Conservation (phyloP, 371 early-diverging fungal genomes). For the Nosema muscidifuracis region DNA sequence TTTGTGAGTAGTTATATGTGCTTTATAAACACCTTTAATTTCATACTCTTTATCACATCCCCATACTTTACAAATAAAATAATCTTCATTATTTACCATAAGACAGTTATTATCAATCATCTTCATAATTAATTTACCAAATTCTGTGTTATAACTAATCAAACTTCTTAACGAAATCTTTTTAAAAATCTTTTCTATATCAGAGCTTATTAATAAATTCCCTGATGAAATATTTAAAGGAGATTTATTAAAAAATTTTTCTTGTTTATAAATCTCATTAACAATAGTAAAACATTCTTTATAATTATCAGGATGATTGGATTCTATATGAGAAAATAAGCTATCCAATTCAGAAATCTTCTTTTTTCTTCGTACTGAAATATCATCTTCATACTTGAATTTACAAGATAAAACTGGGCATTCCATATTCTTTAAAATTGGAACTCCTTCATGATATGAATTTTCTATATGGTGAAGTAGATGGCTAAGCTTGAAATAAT, state of each 20-base stretch:
- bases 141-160: background rate
- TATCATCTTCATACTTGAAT: background rate
- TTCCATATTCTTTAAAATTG: slow-evolving; percentile 59
- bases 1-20: background rate
- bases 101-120: background rate
- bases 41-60: background rate
- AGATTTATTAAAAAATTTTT: background rate
- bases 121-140: background rate
- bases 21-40: background rate
- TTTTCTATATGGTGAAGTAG: slow-evolving; percentile 67
- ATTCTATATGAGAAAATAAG: no score
- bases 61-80: background rate
- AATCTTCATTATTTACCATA: background rate
- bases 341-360: no score
- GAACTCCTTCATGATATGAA: slow-evolving; percentile 67
- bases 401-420: background rate
- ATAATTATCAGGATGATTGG: no score
- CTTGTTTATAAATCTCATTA: background rate
- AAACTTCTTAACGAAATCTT: no score
- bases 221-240: no score
- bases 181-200: background rate
- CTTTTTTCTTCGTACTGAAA: background rate
- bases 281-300: no score
- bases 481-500: background rate
- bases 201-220: background rate